Conservation (phyloP, 2,329 filamentous ascomycete species). For the Nigrospora sphaerica region DNA sequence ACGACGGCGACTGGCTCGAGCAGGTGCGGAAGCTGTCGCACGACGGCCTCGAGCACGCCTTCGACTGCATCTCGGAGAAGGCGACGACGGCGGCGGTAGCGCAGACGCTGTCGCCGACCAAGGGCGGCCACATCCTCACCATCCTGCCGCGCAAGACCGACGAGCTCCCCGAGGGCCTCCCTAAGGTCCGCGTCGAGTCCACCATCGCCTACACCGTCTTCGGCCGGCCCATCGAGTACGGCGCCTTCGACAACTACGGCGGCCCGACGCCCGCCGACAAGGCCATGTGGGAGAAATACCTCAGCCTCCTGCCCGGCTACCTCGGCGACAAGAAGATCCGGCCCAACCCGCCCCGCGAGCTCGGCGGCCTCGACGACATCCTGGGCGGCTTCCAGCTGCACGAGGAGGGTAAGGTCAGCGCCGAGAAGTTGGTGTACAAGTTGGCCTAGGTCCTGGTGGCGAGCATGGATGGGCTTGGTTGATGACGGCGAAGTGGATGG, state of each 20-base stretch:
- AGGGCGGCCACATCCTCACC: slow-evolving; percentile 18
- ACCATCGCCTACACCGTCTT: slow-evolving; percentile 25
- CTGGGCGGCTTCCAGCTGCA: slow-evolving; percentile 18
- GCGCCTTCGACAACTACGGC: slow-evolving; percentile 19
- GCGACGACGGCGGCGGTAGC: slow-evolving; percentile 14
- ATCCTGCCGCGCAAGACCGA: slow-evolving; percentile 13
- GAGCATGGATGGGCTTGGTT: too few species aligned
- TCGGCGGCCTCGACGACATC: slow-evolving; percentile 20
- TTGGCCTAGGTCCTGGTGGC: slow-evolving; percentile 4
- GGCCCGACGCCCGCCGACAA: slow-evolving; percentile 19
- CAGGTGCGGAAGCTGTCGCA: slow-evolving; percentile 59
- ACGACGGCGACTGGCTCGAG: slow-evolving; percentile 36
- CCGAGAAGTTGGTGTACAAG: slow-evolving; percentile 25
- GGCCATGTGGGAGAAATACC: slow-evolving; percentile 22
- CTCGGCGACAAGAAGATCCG: slow-evolving; percentile 19
- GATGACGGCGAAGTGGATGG: too few species aligned
- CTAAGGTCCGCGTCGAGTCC: slow-evolving; percentile 21
- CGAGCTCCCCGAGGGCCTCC: slow-evolving; percentile 10
- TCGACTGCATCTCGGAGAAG: slow-evolving; percentile 20
- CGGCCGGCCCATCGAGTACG: slow-evolving; percentile 13
- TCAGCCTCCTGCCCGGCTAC: slow-evolving; percentile 17
- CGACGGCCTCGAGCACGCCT: slow-evolving; percentile 33
- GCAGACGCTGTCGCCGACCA: slow-evolving; percentile 18
- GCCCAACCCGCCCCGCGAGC: slow-evolving; percentile 19
- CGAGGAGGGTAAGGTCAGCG: slow-evolving; percentile 19